Percentiles rank a stretch among this genome's conserved stretches.
phyloP scores from a whole-genome alignment of 805 yeast genomes.

The Candida insectalens region DNA sequence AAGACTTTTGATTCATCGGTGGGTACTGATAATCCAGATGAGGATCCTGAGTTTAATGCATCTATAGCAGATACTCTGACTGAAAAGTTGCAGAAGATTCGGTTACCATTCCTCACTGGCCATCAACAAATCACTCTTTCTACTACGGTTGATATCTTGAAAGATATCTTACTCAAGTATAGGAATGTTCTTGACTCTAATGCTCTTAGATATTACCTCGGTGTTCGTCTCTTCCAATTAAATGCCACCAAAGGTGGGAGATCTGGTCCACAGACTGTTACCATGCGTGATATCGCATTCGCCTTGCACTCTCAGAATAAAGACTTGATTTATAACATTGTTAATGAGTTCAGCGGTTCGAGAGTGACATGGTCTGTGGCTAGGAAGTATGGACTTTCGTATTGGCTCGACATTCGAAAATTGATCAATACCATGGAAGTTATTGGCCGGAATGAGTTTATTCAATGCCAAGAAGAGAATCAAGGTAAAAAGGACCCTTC shows the following conservation, averaged over 20 bases:
- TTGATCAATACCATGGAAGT: conserved; percentile 49
- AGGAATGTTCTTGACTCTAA: conserved; percentile 43
- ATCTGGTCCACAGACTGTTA: conserved; percentile 26
- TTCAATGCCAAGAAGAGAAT: conserved; percentile 25
- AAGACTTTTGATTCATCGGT: conserved; percentile 1
- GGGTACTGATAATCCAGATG: neutral
- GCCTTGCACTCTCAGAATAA: conserved; percentile 78
- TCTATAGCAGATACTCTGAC: conserved; percentile 32
- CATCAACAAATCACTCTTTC: conserved; percentile 85
- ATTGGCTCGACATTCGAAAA: conserved; percentile 51
- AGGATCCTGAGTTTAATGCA: conserved; percentile 1
- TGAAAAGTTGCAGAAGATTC: conserved; percentile 50
- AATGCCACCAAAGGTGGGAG: conserved; percentile 9
- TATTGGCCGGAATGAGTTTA: conserved; percentile 65
- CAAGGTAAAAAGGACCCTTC: conserved; percentile 59
- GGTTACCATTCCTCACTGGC: conserved; percentile 75
- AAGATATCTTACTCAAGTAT: conserved; percentile 38
- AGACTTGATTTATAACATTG: conserved; percentile 46
- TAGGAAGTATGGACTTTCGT: conserved; percentile 52
- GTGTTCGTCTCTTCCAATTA: conserved; percentile 54
- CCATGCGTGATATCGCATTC: conserved; percentile 80
- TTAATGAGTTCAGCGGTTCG: conserved; percentile 31
- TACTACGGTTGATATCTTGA: conserved; percentile 56
- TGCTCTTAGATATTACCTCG: conserved; percentile 64
- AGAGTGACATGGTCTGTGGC: conserved; percentile 51